A percentile compares a stretch with the other conserved stretches of the same genome.
Conservation (phyloP, 257 asterid genomes). For the Sherardia arvensis region DNA sequence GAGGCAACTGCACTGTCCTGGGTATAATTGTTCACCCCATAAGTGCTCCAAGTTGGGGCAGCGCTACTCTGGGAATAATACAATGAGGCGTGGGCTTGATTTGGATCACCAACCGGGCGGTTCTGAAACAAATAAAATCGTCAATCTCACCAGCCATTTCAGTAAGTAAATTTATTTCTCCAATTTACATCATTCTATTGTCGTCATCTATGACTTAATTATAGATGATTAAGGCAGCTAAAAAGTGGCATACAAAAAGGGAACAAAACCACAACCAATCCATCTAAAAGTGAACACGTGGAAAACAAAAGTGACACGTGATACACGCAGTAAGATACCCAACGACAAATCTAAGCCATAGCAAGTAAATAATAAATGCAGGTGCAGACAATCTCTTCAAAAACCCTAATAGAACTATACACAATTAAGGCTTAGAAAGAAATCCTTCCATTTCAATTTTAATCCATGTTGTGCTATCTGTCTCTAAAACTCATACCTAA, state of each 20-base stretch:
- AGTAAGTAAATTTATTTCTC: conserved; percentile 9
- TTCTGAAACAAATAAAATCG: conserved; percentile 30
- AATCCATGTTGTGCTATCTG: neutral
- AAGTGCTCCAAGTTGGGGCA: conserved; percentile 55
- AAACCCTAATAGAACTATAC: neutral
- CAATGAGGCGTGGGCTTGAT: conserved; percentile 48
- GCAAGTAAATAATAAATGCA: neutral
- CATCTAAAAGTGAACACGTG: neutral
- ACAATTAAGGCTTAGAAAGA: neutral
- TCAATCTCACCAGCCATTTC: conserved; percentile 2
- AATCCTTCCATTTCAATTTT: neutral
- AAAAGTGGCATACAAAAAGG: neutral
- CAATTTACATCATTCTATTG: neutral
- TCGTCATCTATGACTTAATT: neutral
- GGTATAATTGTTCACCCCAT: conserved; percentile 35
- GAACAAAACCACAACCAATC: neutral
- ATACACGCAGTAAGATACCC: neutral
- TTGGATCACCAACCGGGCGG: conserved; percentile 41
- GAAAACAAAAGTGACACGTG: neutral
- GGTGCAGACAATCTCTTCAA: neutral
- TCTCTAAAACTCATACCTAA: neutral
- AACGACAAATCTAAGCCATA: neutral
- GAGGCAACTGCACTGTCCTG: conserved; percentile 61
- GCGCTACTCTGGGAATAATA: conserved; percentile 47
- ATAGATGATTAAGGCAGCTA: neutral